A percentile compares a stretch with the other conserved stretches of the same genome.
These are phyloP conservation scores for Globisporangium cylindrosporum DNA, from an alignment of 352 stramenopile species.

Conservation along the genomic window DNA sequence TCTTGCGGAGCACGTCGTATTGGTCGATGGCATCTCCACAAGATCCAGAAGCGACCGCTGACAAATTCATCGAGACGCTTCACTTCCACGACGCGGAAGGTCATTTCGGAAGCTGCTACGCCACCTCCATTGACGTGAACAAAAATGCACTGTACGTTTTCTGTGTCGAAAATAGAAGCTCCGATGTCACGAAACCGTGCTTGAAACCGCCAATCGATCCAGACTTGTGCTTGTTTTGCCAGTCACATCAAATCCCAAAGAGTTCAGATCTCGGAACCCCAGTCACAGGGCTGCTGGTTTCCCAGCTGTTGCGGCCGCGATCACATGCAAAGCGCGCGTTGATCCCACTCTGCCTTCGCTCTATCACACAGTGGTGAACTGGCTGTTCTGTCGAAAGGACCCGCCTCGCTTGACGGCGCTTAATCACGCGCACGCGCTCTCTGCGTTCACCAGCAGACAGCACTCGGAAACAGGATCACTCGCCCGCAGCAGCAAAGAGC, in stretches of 20 bases:
- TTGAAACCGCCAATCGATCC: neutral
- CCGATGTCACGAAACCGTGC: neutral
- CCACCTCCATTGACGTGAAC: neutral
- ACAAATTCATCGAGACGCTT: neutral
- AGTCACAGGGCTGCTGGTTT: neutral
- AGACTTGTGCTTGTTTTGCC: neutral
- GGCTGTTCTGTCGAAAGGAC: neutral
- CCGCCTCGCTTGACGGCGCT: neutral
- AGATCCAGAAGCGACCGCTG: neutral
- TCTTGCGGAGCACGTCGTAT: neutral
- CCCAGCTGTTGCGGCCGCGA: neutral
- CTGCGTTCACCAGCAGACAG: neutral
- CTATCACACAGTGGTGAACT: neutral
- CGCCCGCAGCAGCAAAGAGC: neutral
- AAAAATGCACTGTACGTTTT: neutral
- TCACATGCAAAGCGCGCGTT: neutral
- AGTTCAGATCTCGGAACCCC: neutral
- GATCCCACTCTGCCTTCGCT: neutral
- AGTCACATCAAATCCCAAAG: neutral
- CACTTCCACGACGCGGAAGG: too few species aligned
- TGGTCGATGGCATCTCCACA: neutral
- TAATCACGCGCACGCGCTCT: neutral
- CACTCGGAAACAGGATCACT: constrained; percentile 7
- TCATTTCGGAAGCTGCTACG: too few species aligned
- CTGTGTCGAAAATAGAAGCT: neutral